phyloP scores from a whole-genome alignment of 164 flowering plant species.

The Amborella trichopoda region DNA sequence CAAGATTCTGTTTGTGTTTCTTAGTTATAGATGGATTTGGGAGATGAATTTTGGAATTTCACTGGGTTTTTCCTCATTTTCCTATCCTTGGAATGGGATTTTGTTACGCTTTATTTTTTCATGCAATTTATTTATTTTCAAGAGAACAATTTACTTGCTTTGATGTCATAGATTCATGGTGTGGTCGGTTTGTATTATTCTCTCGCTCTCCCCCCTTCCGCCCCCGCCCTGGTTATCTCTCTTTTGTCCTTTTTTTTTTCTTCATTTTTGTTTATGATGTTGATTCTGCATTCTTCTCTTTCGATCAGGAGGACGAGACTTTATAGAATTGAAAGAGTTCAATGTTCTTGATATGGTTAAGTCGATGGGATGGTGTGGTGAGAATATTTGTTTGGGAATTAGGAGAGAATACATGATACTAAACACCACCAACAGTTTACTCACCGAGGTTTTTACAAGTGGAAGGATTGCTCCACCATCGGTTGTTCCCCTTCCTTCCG shows the following conservation, averaged over 20 bases:
- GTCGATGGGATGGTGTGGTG: constrained; percentile 98
- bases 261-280: neutral
- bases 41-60: too few relatives aligned
- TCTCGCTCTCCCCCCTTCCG: neutral
- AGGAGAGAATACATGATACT: constrained; percentile 71
- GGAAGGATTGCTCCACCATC: constrained; percentile 92
- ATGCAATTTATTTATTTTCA: too few relatives aligned
- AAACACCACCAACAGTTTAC: constrained; percentile 60
- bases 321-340: constrained; percentile 97
- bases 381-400: constrained; percentile 85
- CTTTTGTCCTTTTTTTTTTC: neutral
- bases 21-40: too few relatives aligned
- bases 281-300: neutral
- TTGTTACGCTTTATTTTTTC: too few relatives aligned
- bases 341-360: constrained; percentile 84
- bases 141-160: too few relatives aligned
- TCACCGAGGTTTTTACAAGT: constrained; percentile 81
- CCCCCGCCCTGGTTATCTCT: neutral
- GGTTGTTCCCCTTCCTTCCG: constrained; percentile 79
- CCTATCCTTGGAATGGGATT: too few relatives aligned
- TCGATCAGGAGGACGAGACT: constrained; percentile 77
- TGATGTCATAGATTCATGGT: neutral
- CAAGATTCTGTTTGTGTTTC: too few relatives aligned
- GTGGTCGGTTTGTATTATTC: neutral
- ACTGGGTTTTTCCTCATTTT: too few relatives aligned